These are phyloP conservation scores for Aspergillus sp. DNA, from an alignment of 2,329 filamentous ascomycete species.

Conservation along the genomic window DNA sequence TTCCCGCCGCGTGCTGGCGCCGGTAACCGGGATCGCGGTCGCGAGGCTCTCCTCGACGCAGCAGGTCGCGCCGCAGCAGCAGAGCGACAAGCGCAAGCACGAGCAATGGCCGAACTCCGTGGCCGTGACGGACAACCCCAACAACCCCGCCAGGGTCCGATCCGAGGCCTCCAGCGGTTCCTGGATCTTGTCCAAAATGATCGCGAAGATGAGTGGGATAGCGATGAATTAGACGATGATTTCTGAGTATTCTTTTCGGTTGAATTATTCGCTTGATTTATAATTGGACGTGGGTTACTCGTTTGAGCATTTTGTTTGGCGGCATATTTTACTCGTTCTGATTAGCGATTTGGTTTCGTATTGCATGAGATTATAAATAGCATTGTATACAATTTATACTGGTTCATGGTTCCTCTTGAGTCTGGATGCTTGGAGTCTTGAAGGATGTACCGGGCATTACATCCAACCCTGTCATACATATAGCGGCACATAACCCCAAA, in stretches of 20 bases:
- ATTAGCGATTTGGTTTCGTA: no score
- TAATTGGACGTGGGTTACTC: no score
- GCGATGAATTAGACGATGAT: constrained; percentile 48
- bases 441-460: no score
- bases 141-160: constrained; percentile 6
- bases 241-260: constrained; percentile 11
- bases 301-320: neutral
- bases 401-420: no score
- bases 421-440: no score
- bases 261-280: neutral
- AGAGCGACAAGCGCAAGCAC: constrained; percentile 33
- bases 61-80: constrained; percentile 31
- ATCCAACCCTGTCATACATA: no score
- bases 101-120: constrained; percentile 33
- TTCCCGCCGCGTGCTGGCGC: constrained; percentile 27
- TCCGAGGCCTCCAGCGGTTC: constrained; percentile 43
- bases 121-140: constrained; percentile 18
- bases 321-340: neutral
- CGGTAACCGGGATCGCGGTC: constrained; percentile 21
- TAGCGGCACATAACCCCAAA: no score
- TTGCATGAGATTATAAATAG: no score
- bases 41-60: constrained; percentile 21
- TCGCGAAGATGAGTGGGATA: constrained; percentile 54
- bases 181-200: constrained; percentile 47
- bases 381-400: no score